A percentile compares a stretch with the other conserved stretches of the same genome.
These are phyloP conservation scores for Massariosphaeria phaeospora DNA, from an alignment of 495 filamentous ascomycete species.

Conservation along the genomic window DNA sequence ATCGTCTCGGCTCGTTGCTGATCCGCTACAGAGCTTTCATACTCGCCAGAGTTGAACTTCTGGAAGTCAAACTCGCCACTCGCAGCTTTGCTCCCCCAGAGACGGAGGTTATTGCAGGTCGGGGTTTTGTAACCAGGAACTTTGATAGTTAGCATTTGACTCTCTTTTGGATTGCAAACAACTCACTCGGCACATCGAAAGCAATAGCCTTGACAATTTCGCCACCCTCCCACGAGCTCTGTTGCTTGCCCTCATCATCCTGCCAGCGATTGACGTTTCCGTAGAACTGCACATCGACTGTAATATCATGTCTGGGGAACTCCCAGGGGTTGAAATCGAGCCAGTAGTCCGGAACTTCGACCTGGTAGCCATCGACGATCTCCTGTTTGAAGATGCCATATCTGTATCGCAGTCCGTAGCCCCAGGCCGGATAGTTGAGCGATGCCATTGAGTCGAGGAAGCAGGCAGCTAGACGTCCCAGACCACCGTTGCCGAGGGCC, in stretches of 20 bases:
- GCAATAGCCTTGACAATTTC: slow-evolving; percentile 90
- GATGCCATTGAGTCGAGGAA: slow-evolving; percentile 94
- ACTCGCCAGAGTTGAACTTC: slow-evolving; percentile 98
- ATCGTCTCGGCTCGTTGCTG: slow-evolving; percentile 96
- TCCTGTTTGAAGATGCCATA: slow-evolving; percentile 99
- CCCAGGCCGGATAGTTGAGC: slow-evolving; percentile 93
- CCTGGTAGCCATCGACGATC: slow-evolving; percentile 94
- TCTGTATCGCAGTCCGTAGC: slow-evolving; percentile 88
- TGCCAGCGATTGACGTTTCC: slow-evolving; percentile 68
- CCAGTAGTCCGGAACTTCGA: slow-evolving; percentile 98
- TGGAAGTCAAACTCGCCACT: slow-evolving; percentile 98
- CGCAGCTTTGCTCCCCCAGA: slow-evolving; percentile 96
- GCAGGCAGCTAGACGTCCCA: slow-evolving; percentile 91
- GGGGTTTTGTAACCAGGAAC: slow-evolving; percentile 81
- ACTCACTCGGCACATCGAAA: slow-evolving; percentile 76
- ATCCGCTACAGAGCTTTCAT: slow-evolving; percentile 93
- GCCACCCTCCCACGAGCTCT: slow-evolving; percentile 78
- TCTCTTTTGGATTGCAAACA: not conserved
- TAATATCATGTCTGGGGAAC: slow-evolving; percentile 90
- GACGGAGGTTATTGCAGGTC: slow-evolving; percentile 91
- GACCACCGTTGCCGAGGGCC: slow-evolving; percentile 90
- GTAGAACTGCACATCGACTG: slow-evolving; percentile 94
- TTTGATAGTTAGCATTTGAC: slow-evolving; percentile 17
- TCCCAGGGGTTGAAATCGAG: slow-evolving; percentile 99
- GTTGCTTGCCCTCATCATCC: slow-evolving; percentile 69